phyloP scores from a whole-genome alignment of 2,329 filamentous ascomycete species.

The Thermothelomyces thermophilus region DNA sequence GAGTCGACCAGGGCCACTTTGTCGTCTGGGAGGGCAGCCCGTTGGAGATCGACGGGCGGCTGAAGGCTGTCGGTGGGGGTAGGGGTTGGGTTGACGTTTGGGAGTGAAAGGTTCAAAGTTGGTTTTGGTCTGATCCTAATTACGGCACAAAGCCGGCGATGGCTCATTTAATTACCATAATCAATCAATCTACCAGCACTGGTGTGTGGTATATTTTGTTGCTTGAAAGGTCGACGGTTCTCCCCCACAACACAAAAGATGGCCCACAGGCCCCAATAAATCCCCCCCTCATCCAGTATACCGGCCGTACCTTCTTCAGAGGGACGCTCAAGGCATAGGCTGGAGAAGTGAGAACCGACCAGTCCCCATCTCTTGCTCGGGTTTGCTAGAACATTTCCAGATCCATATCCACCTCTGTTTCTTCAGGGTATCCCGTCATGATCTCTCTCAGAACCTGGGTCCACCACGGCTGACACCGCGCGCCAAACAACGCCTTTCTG shows the following conservation, averaged over 20 bases:
- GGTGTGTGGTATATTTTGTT: no score
- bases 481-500: not conserved
- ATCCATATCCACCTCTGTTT: not conserved
- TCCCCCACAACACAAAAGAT: no score
- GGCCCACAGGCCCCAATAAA: no score
- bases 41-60: conserved; percentile 49
- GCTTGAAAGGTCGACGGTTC: no score
- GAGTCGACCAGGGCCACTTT: conserved; percentile 42
- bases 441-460: not conserved
- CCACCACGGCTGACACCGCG: not conserved
- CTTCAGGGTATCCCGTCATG: not conserved
- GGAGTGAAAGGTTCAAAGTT: not conserved
- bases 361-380: no score
- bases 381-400: not conserved
- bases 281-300: no score
- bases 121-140: not conserved
- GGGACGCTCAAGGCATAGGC: no score
- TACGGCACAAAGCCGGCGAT: no score
- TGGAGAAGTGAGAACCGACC: no score
- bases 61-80: conserved; percentile 48
- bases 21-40: conserved; percentile 58
- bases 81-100: conserved; percentile 21
- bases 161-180: no score
- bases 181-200: no score
- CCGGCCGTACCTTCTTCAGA: no score